These are phyloP conservation scores for Xylariaceae sp. DNA, from an alignment of 2,329 filamentous ascomycete species.

Conservation along the genomic window DNA sequence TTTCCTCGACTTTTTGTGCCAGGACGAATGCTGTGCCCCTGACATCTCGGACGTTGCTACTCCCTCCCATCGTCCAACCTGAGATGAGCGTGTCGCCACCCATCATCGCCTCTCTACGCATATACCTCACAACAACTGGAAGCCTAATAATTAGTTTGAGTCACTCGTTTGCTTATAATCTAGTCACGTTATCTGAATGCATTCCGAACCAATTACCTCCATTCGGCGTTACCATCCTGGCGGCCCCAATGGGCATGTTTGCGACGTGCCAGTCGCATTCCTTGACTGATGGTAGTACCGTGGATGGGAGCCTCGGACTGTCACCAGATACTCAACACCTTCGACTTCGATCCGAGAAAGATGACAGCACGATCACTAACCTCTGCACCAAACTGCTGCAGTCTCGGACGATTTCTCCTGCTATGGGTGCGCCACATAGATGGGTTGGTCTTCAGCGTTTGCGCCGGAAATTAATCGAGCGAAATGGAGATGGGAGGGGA, in stretches of 20 bases:
- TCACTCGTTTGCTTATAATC: conserved; percentile 43
- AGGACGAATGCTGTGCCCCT: conserved; percentile 46
- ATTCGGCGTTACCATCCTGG: conserved; percentile 43
- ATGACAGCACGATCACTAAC: conserved; percentile 45
- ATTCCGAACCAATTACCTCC: conserved; percentile 37
- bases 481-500: conserved; percentile 39
- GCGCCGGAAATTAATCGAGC: conserved; percentile 40
- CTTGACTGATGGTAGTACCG: conserved; percentile 32
- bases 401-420: conserved; percentile 44
- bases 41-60: conserved; percentile 48
- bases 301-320: conserved; percentile 39
- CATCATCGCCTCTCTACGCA: conserved; percentile 47
- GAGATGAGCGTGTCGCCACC: conserved; percentile 30
- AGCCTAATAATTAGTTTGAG: conserved; percentile 47
- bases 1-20: conserved; percentile 46
- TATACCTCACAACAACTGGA: conserved; percentile 53
- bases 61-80: conserved; percentile 34
- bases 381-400: conserved; percentile 48
- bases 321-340: conserved; percentile 50
- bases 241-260: conserved; percentile 51
- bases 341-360: conserved; percentile 38
- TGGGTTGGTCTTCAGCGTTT: conserved; percentile 50
- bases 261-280: conserved; percentile 38
- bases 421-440: conserved; percentile 36
- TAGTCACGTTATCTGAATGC: conserved; percentile 43